Evolutionary conservation across 768 basidiomycete species (phyloP).

Genomic region (Holtermanniella nyarrowii): DNA sequence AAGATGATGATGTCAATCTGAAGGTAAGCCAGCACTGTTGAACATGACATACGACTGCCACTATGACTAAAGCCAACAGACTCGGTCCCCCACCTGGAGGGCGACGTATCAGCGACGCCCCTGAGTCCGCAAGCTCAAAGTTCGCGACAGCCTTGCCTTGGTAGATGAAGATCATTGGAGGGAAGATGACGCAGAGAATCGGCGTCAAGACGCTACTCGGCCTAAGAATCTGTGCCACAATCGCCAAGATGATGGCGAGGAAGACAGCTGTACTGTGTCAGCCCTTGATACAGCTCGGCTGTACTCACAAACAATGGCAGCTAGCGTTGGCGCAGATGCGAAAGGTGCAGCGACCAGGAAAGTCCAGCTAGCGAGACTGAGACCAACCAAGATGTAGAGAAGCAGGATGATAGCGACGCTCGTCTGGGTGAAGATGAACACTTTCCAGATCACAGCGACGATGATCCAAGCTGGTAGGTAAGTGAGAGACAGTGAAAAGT

Average conservation of each 20-base stretch:
- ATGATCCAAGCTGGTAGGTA: slow-evolving; percentile 72
- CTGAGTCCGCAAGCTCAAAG: slow-evolving; percentile 53
- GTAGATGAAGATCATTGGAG: slow-evolving; percentile 66
- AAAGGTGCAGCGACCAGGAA: slow-evolving; percentile 17
- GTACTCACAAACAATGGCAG: slow-evolving; percentile 44
- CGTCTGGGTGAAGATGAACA: slow-evolving; percentile 55
- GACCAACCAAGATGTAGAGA: slow-evolving; percentile 53
- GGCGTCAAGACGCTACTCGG: slow-evolving; percentile 48
- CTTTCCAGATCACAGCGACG: slow-evolving; percentile 56
- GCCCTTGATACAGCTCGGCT: slow-evolving; percentile 53
- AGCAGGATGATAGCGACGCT: slow-evolving; percentile 53
- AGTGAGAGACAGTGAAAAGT: slow-evolving; percentile 53
- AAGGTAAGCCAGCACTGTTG: not conserved
- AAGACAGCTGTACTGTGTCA: slow-evolving; percentile 38
- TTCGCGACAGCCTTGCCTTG: slow-evolving; percentile 58
- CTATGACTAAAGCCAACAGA: slow-evolving; percentile 54
- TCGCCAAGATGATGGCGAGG: slow-evolving; percentile 55
- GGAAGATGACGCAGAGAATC: slow-evolving; percentile 61
- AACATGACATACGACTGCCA: slow-evolving; percentile 49
- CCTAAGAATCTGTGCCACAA: slow-evolving; percentile 53
- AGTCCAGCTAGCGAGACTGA: slow-evolving; percentile 22
- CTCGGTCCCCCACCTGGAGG: slow-evolving; percentile 54
- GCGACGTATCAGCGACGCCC: slow-evolving; percentile 49
- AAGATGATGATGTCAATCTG: slow-evolving; percentile 65
- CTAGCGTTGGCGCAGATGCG: slow-evolving; percentile 17